Percentiles rank a stretch among this genome's conserved stretches.
Conservation (phyloP, 352 stramenopile genomes). For the Pythium pyrilobum region DNA sequence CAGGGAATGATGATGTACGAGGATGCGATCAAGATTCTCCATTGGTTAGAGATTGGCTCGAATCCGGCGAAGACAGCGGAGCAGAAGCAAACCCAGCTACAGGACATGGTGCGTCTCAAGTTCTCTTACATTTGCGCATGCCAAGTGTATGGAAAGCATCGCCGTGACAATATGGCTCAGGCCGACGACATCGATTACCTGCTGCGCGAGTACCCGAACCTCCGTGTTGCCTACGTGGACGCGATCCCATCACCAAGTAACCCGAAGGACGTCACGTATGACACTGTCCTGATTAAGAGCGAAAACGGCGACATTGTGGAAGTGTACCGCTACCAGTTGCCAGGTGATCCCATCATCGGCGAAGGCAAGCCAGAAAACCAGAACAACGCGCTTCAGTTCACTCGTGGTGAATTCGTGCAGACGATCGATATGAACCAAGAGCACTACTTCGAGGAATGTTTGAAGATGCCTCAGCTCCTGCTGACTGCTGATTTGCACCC, state of each 20-base stretch:
- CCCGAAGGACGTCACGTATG: conserved; percentile 44
- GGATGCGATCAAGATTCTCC: conserved; percentile 82
- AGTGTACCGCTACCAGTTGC: conserved; percentile 76
- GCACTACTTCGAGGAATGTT: conserved; percentile 82
- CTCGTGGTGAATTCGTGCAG: conserved; percentile 78
- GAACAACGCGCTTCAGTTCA: conserved; percentile 79
- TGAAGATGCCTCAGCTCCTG: conserved; percentile 83
- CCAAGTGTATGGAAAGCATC: conserved; percentile 82
- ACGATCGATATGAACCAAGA: conserved; percentile 90
- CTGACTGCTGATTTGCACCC: conserved; percentile 63
- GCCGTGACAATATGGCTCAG: conserved; percentile 53
- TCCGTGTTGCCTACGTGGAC: conserved; percentile 84
- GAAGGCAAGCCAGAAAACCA: conserved; percentile 86
- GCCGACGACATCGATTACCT: conserved; percentile 82
- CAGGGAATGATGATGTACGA: conserved; percentile 88
- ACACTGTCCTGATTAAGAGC: conserved; percentile 77
- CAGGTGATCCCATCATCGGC: conserved; percentile 75
- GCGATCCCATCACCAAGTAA: conserved; percentile 34
- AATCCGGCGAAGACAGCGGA: conserved; percentile 54
- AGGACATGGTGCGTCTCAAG: conserved; percentile 84
- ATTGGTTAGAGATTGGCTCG: conserved; percentile 82
- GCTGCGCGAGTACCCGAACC: conserved; percentile 72
- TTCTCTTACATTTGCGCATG: conserved; percentile 85
- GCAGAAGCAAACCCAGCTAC: conserved; percentile 72
- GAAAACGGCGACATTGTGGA: conserved; percentile 67